Evolutionary conservation across 106 monocot species (phyloP).

Genomic region (Hemerocallis citrina): DNA sequence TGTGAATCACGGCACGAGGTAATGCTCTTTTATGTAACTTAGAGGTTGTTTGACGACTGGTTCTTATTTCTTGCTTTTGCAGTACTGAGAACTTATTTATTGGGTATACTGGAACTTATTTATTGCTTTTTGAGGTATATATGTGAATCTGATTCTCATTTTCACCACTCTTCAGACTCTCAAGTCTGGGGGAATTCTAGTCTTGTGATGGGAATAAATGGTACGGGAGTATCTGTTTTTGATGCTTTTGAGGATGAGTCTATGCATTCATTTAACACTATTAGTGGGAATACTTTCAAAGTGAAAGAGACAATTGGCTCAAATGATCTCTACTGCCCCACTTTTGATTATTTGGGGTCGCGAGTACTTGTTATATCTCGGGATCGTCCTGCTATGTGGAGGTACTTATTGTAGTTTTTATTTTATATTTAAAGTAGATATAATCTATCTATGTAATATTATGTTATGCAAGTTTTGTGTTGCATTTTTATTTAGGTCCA

Average conservation of each 20-base stretch:
- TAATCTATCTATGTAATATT: background rate
- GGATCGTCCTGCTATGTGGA: conserved; percentile 92
- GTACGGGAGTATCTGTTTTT: conserved; percentile 78
- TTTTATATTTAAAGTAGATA: background rate
- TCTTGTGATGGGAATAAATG: conserved; percentile 71
- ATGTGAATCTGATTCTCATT: conserved; percentile 47
- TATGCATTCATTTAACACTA: conserved; percentile 7
- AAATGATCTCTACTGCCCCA: conserved; percentile 66
- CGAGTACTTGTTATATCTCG: conserved; percentile 76
- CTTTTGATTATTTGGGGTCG: conserved; percentile 84
- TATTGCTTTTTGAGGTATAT: no score
- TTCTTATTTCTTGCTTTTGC: no score
- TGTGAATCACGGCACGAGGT: no score
- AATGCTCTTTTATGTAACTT: no score
- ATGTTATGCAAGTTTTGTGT: background rate
- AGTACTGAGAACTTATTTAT: no score
- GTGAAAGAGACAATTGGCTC: conserved; percentile 57
- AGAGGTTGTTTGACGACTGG: no score
- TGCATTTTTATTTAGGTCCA: no score
- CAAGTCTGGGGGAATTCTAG: conserved; percentile 90
- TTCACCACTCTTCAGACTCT: conserved; percentile 43
- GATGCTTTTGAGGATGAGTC: conserved; percentile 37
- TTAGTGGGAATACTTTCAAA: conserved; percentile 8
- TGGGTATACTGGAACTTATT: no score
- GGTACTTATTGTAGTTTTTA: conserved; percentile 56